Base-by-base conservation (phyloP, 2,329 filamentous ascomycete genomes). In the Tolypocladium album region DNA sequence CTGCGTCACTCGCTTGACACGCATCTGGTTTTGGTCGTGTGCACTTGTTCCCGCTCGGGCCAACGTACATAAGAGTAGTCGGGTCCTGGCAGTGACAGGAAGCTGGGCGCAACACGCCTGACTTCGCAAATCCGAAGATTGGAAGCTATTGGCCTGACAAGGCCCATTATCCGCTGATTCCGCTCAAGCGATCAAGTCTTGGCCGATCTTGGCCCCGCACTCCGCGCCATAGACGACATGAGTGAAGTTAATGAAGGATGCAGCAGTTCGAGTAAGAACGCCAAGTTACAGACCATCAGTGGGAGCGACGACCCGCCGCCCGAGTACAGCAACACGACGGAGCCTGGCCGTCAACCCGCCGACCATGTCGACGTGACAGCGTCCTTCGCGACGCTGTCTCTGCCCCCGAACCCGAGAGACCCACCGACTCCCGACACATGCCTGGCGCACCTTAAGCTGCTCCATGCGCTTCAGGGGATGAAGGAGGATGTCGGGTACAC, bases 371-470 rank as follows among this genome's bases (percentile, higher is more conserved):
- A 57, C 56, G 27, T 57, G 39, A 43, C 56, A 24, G 56, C 56
- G 13, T n/a, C 56, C 27, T 57, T 57, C 22, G 42, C 40, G 4
- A 34, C 17, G 24, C 40, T 57, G 12, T 47, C 40, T 20, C 56
- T 57, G 2, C 31, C 20, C 6, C 1, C 13, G n/a, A 27, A 13
- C 12, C 42, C 56, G 4, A 24, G 8, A 36, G 27, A 24, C 15
- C 56, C 39, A 45, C 42, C 42, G 2, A n/a, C 17, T 12, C 31
- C 61, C 31, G 79, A 86, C 61, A 79, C 84, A 50, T 90, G 87
- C 64, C 80, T 90, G 27, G 87, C 84, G 0, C 90, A 94, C 69
- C 78, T 93, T 36, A 90, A 90, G 69, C 76, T 93, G 0, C 78
- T 93, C 1, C 82, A 85, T 58, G 82, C 85, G 12, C 80, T 93